phyloP scores from a whole-genome alignment of 169 alveolate genomes.

The Cryptosporidium tyzzeri region DNA sequence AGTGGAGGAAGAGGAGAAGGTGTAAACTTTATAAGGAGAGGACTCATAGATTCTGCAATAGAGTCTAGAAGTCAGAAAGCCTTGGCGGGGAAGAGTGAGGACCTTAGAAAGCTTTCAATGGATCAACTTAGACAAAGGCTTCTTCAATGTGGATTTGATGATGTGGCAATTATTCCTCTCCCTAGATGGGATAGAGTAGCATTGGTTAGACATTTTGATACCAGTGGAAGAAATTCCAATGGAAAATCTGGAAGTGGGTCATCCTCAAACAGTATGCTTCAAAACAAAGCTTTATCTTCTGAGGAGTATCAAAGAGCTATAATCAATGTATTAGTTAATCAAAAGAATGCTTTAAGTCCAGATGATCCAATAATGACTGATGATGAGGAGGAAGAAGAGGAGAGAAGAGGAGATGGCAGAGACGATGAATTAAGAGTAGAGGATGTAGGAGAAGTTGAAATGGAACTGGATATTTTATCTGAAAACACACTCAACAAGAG shows the following conservation, averaged over 20 bases:
- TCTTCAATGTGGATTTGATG: constrained; percentile 85
- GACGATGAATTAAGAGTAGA: constrained; percentile 65
- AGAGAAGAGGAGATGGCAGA: constrained; percentile 51
- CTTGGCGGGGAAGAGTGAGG: constrained; percentile 83
- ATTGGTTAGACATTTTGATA: constrained; percentile 84
- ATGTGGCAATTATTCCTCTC: constrained; percentile 84
- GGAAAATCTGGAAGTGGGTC: constrained; percentile 23
- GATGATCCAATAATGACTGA: constrained; percentile 84
- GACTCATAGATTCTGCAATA: constrained; percentile 75
- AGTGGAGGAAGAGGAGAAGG: constrained; percentile 92
- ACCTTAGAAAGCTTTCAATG: constrained; percentile 88
- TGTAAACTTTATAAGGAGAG: constrained; percentile 83
- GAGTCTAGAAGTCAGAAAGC: constrained; percentile 76
- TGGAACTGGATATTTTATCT: constrained; percentile 41
- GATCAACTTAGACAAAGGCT: constrained; percentile 85
- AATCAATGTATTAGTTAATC: constrained; percentile 80
- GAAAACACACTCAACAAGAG: background rate
- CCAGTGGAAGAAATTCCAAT: constrained; percentile 24
- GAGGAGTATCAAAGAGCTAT: constrained; percentile 85
- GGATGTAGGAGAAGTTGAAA: constrained; percentile 76
- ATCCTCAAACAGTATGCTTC: constrained; percentile 1
- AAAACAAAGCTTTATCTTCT: constrained; percentile 81
- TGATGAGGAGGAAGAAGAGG: constrained; percentile 81
- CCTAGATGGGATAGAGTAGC: constrained; percentile 93
- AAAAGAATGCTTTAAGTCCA: constrained; percentile 82